phyloP scores from a whole-genome alignment of 1,284 basidiomycete genomes.

The Cutaneotrichosporon dermatis region DNA sequence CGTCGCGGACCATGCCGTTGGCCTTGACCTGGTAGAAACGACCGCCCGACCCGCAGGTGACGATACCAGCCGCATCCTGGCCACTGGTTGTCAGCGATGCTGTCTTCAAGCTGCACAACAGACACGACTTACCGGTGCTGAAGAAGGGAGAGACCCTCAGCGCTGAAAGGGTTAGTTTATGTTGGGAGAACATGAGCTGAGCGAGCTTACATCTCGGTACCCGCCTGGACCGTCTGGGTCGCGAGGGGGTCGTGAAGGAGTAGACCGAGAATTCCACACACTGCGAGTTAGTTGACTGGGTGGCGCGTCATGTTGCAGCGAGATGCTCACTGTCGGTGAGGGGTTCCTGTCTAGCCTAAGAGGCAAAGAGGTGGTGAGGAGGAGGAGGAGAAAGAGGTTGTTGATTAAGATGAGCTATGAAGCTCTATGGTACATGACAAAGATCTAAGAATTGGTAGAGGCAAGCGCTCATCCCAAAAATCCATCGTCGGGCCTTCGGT shows the following conservation, averaged over 20 bases:
- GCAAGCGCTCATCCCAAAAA: background rate
- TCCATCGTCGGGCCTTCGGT: background rate
- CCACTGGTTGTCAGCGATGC: slow-evolving; percentile 52
- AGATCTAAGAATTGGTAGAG: background rate
- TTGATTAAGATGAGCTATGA: slow-evolving; percentile 2
- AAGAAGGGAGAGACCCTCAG: slow-evolving; percentile 81
- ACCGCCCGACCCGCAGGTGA: slow-evolving; percentile 92
- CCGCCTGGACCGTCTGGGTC: slow-evolving; percentile 59
- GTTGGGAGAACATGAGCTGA: background rate
- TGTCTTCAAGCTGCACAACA: background rate
- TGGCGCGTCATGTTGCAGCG: background rate
- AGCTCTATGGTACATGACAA: slow-evolving; percentile 4
- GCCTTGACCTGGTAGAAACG: slow-evolving; percentile 98
- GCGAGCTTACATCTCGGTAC: slow-evolving; percentile 63
- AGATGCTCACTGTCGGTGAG: slow-evolving; percentile 7
- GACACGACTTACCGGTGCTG: slow-evolving; percentile 63
- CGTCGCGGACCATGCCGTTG: slow-evolving; percentile 99
- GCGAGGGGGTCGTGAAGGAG: slow-evolving; percentile 67
- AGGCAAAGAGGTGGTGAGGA: background rate
- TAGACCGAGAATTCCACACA: slow-evolving; percentile 87
- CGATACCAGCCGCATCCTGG: slow-evolving; percentile 96
- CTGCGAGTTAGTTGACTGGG: slow-evolving; percentile 12
- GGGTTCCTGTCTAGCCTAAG: background rate
- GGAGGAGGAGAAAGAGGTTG: no score
- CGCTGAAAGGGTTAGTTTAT: slow-evolving; percentile 27